A percentile compares a stretch with the other conserved stretches of the same genome.
phyloP scores from a whole-genome alignment of 768 basidiomycete genomes.

The Russula virescens region DNA sequence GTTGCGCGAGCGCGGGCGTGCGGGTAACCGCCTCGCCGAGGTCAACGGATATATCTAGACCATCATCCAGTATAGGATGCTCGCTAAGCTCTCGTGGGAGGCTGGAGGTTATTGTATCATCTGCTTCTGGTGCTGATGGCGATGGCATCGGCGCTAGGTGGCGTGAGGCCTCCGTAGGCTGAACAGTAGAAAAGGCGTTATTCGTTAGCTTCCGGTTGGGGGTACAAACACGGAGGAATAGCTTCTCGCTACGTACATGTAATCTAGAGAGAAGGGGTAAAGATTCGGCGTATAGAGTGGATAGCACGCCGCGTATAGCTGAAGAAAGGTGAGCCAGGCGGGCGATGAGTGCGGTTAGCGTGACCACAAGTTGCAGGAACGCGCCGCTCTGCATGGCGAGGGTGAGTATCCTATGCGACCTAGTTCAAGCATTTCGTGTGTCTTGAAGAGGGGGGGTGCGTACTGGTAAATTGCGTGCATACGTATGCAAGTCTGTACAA shows the following conservation, averaged over 20 bases:
- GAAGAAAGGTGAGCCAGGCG: constrained; percentile 36
- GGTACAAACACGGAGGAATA: background rate
- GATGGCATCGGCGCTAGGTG: background rate
- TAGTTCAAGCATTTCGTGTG: background rate
- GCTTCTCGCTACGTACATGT: constrained; percentile 8
- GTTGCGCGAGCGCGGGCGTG: background rate
- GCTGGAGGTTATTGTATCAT: background rate
- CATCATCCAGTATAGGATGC: background rate
- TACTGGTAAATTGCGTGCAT: constrained; percentile 52
- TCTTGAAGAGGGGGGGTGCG: background rate
- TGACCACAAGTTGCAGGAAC: constrained; percentile 63
- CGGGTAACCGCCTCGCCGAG: constrained; percentile 12
- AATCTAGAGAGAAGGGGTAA: background rate
- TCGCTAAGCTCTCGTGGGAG: background rate
- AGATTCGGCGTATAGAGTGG: constrained; percentile 7
- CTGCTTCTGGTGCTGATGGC: background rate
- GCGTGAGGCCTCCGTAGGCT: constrained; percentile 1
- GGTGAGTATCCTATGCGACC: constrained; percentile 45
- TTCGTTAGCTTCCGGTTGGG: background rate
- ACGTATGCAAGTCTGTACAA: constrained; percentile 40
- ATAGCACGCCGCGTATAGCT: constrained; percentile 2
- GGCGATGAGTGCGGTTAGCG: constrained; percentile 55
- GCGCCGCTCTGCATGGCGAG: constrained; percentile 66
- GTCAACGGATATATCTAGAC: constrained; percentile 11
- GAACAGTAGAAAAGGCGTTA: background rate